These are phyloP conservation scores for Rhodotorula paludigena DNA, from an alignment of 768 basidiomycete genomes.

Conservation along the genomic window DNA sequence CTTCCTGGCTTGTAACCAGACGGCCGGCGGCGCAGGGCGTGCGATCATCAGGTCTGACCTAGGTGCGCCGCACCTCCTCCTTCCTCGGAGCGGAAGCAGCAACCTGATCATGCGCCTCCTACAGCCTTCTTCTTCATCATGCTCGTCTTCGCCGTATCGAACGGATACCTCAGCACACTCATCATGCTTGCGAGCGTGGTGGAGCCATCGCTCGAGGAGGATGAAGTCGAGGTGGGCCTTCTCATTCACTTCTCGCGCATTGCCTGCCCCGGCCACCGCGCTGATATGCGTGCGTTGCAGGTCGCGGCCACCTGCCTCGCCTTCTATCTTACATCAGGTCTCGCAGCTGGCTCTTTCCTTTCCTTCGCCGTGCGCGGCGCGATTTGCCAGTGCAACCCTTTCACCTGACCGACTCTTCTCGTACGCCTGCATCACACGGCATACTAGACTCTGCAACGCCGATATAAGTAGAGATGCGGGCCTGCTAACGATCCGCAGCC, in stretches of 20 bases:
- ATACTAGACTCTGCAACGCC: too few species aligned
- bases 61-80: conserved; percentile 15
- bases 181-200: conserved; percentile 41
- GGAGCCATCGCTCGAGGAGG: conserved; percentile 33
- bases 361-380: conserved; percentile 28
- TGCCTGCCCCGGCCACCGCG: not conserved
- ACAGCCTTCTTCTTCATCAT: conserved; percentile 40
- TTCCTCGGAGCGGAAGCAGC: not conserved
- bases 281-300: not conserved
- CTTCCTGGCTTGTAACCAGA: conserved; percentile 43
- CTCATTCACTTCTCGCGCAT: not conserved
- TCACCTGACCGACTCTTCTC: not conserved
- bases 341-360: conserved; percentile 34
- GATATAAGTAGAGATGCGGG: too few species aligned
- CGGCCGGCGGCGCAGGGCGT: not conserved
- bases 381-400: conserved; percentile 27
- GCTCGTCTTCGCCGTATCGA: conserved; percentile 40
- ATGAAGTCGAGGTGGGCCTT: conserved; percentile 37
- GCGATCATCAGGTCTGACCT: conserved; percentile 37
- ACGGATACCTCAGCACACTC: conserved; percentile 41
- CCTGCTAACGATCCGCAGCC: rapidly evolving
- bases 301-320: conserved; percentile 34
- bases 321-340: conserved; percentile 38
- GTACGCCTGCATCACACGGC: too few species aligned
- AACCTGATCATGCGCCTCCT: not conserved